phyloP scores from a whole-genome alignment of 1,284 basidiomycete species.

The Naganishia sp. region DNA sequence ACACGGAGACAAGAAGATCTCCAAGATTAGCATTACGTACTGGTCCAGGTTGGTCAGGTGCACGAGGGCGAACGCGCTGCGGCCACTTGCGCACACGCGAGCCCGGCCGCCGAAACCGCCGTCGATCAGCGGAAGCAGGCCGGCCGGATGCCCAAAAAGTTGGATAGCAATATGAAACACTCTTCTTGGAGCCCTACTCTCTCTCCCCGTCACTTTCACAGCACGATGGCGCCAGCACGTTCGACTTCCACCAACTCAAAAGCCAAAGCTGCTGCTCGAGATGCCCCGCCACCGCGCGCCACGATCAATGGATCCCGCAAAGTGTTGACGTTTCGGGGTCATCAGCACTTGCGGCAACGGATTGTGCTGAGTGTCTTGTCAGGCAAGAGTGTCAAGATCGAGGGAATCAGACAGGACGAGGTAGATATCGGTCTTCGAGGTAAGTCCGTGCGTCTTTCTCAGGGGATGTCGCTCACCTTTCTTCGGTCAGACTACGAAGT shows the following conservation, averaged over 20 bases:
- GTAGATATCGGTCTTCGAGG: constrained; percentile 91
- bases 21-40: too few species aligned
- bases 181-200: neutral
- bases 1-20: too few species aligned
- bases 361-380: constrained; percentile 85
- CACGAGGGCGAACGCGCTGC: too few species aligned
- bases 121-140: neutral
- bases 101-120: neutral
- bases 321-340: constrained; percentile 65
- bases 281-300: constrained; percentile 24
- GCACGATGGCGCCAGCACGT: constrained; percentile 11
- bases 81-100: too few species aligned
- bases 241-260: constrained; percentile 12
- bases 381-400: constrained; percentile 81
- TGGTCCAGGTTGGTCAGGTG: too few species aligned
- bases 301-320: constrained; percentile 30
- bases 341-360: constrained; percentile 80
- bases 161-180: constrained; percentile 8
- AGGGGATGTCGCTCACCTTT: neutral
- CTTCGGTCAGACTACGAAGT: constrained; percentile 78
- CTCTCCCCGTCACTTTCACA: neutral
- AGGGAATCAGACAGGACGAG: constrained; percentile 86
- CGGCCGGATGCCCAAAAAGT: neutral
- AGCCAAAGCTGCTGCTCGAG: constrained; percentile 5
- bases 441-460: constrained; percentile 45